Evolutionary conservation across 1,284 basidiomycete species (phyloP).

Genomic region (Trichosporon faecale): DNA sequence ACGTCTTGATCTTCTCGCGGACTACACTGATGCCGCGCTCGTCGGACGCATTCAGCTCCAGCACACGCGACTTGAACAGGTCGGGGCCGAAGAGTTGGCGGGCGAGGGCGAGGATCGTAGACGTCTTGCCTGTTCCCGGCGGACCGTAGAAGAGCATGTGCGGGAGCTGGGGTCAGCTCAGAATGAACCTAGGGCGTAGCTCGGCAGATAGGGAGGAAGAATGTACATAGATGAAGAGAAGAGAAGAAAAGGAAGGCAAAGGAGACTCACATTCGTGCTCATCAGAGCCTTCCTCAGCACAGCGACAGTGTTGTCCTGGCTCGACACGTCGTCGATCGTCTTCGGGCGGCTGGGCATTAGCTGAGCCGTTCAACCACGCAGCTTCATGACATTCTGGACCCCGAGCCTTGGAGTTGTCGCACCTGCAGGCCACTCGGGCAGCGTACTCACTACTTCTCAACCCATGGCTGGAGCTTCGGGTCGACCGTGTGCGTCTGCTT

Average conservation of each 20-base stretch:
- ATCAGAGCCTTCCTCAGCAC: conserved; percentile 86
- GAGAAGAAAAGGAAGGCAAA: background rate
- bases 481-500: conserved; percentile 45
- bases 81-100: conserved; percentile 96
- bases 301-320: conserved; percentile 92
- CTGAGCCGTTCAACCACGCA: background rate
- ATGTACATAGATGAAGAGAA: too few relatives aligned
- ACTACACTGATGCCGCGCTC: conserved; percentile 96
- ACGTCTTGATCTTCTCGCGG: conserved; percentile 97
- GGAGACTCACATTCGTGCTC: conserved; percentile 74
- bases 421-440: background rate
- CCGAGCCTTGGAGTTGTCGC: too few relatives aligned
- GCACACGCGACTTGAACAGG: conserved; percentile 85
- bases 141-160: conserved; percentile 99
- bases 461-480: conserved; percentile 82
- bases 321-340: conserved; percentile 95
- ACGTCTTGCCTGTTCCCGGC: conserved; percentile 98
- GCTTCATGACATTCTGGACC: too few relatives aligned
- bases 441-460: conserved; percentile 83
- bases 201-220: too few relatives aligned
- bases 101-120: conserved; percentile 88
- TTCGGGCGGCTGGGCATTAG: conserved; percentile 72
- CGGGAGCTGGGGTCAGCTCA: conserved; percentile 65
- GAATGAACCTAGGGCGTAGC: too few relatives aligned
- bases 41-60: conserved; percentile 99